Conservation (phyloP, 2,329 filamentous ascomycete genomes). For the Epichloe elymi region DNA sequence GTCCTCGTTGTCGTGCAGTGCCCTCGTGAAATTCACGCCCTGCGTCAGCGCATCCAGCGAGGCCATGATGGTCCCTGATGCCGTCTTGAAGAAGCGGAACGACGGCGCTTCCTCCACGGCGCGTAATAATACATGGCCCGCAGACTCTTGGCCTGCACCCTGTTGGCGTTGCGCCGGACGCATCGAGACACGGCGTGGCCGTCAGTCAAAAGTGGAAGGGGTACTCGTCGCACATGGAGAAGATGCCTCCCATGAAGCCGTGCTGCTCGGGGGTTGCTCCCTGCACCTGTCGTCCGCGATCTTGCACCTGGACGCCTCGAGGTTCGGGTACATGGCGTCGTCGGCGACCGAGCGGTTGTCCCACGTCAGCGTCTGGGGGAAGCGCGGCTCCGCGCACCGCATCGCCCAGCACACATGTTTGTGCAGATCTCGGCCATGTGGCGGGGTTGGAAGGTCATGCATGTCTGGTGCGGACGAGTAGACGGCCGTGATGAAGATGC, state of each 20-base stretch:
- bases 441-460: constrained; percentile 10
- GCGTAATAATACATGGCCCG: not conserved
- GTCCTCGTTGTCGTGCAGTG: not conserved
- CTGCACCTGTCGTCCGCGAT: not conserved
- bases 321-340: not conserved
- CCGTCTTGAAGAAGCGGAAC: constrained; percentile 1
- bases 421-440: constrained; percentile 11
- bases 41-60: not conserved
- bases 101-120: not conserved
- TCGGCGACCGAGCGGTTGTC: not conserved
- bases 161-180: not conserved
- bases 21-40: not conserved
- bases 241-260: not conserved
- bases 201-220: constrained; percentile 1
- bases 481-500: too few species aligned
- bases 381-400: constrained; percentile 10
- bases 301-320: not conserved
- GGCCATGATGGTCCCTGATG: not conserved
- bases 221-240: not conserved
- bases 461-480: constrained; percentile 7
- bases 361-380: constrained; percentile 9
- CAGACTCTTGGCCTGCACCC: not conserved
- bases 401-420: constrained; percentile 15
- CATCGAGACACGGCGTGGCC: constrained; percentile 1
- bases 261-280: not conserved